Evolutionary conservation across 352 stramenopile species (phyloP), one percentile per base, ranked within the genome.

Genomic region (Pythium grandisporangium): DNA sequence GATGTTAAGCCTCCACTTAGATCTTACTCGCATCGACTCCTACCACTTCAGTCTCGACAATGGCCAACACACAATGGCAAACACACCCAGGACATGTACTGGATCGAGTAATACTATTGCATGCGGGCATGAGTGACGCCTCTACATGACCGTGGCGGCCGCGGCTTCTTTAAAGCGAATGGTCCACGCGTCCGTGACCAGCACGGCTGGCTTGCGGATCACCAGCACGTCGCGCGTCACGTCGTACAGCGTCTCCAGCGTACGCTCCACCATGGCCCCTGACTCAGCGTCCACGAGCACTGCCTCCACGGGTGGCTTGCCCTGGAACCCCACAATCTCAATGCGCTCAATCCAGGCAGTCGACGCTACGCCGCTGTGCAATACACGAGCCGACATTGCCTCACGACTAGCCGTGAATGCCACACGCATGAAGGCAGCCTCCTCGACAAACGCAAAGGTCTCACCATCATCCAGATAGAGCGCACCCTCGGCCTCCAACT

Each of bases 391-490:
- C 10, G 56, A 36, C 34, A 84, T 35, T 33, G 65, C 68, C 10
- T 45, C 34, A 26, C 69, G 67, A 17, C 51, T 63, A 30, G 51
- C 58, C 6, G 52, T 37, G 36, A 86, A 67, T 23, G 45, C 43
- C 17, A 91, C 66, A n/a, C 54, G 23, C 11, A 72, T 76, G 39
- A 66, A 87, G 13, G 55, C 55, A 6, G 61, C 54, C 20, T 81
- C 51, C 12, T 70, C 46, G 37, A 76, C 59, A 25, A 75, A 71
- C 22, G 66, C 81, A 30, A 87, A 63, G n/a, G 80, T 97, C 35
- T 74, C 63, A 71, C 98, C 91, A 53, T 99, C 96, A 57, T 99
- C 96, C 39, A 99, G 75, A 62, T 99, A 99, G 0, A 99, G 69
- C 21, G 63, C 43, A 12, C 96, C 96, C 3, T 47, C 45, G 6